Conservation (phyloP, 306 rosid species). For the Cicer cuneatum region DNA sequence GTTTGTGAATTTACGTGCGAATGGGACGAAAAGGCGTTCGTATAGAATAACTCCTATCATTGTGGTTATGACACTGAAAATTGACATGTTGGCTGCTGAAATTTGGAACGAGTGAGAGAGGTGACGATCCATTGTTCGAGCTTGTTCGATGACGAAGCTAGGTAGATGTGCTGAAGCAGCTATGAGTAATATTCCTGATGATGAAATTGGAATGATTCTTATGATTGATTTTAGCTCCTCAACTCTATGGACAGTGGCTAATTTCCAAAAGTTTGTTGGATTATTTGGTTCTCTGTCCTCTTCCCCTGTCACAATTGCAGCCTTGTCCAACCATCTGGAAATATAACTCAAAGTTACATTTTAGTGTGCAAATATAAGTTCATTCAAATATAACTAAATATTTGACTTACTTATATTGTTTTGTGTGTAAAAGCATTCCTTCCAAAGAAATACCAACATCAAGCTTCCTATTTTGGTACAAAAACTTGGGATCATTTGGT, state of each 20-base stretch:
- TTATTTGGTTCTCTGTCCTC: conserved; percentile 38
- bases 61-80: conserved; percentile 60
- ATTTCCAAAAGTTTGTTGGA: conserved; percentile 68
- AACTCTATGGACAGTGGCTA: conserved; percentile 69
- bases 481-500: conserved; percentile 52
- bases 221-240: conserved; percentile 76
- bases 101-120: conserved; percentile 60
- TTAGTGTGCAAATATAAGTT: conserved; percentile 47
- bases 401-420: conserved; percentile 53
- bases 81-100: conserved; percentile 63
- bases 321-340: conserved; percentile 77
- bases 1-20: conserved; percentile 51
- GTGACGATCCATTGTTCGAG: conserved; percentile 71
- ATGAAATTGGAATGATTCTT: conserved; percentile 68
- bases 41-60: conserved; percentile 65
- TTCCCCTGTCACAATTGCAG: conserved; percentile 57
- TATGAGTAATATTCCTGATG: conserved; percentile 61
- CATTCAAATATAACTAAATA: conserved; percentile 28
- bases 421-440: conserved; percentile 68
- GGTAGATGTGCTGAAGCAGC: conserved; percentile 62
- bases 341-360: conserved; percentile 11
- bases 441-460: conserved; percentile 63
- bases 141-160: conserved; percentile 73
- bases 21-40: conserved; percentile 72
- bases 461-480: conserved; percentile 62